Percentiles rank a stretch among this genome's conserved stretches.
These are phyloP conservation scores for Cornus controversa DNA, from an alignment of 148 eudicot genomes.

Conservation along the genomic window DNA sequence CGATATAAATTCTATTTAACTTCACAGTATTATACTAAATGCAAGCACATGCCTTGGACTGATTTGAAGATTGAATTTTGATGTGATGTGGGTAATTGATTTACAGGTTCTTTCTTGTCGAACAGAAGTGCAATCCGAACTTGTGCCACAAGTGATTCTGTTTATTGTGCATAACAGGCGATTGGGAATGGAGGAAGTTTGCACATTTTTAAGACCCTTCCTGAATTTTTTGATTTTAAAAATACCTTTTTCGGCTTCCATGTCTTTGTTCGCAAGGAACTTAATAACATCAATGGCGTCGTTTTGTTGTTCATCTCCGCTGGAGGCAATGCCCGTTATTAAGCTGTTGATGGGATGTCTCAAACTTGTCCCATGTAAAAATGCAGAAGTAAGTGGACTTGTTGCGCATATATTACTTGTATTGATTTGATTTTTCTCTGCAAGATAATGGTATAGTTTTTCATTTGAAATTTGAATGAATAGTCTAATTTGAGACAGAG, in stretches of 20 bases:
- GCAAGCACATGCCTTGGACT: no score
- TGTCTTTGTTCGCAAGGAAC: conserved; percentile 40
- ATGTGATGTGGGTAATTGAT: conserved; percentile 3
- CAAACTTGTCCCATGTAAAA: conserved; percentile 37
- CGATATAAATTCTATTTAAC: no score
- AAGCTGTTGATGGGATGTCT: conserved; percentile 58
- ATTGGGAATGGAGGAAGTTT: conserved; percentile 60
- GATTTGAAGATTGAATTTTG: conserved; percentile 1
- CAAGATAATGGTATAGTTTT: neutral
- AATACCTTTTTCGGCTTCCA: conserved; percentile 39
- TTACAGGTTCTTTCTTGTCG: conserved; percentile 76
- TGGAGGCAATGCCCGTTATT: conserved; percentile 58
- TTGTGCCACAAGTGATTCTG: conserved; percentile 58
- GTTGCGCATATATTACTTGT: neutral
- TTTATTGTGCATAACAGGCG: conserved; percentile 60
- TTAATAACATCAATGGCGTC: conserved; percentile 62
- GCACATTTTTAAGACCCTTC: conserved; percentile 71
- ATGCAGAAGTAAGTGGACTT: conserved; percentile 55
- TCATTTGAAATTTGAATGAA: neutral
- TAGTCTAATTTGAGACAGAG: neutral
- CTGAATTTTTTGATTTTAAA: conserved; percentile 55
- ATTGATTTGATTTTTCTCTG: neutral
- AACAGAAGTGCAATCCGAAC: conserved; percentile 66
- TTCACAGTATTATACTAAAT: no score
- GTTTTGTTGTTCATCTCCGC: conserved; percentile 61